Evolutionary conservation across 1,139 yeast genomes (phyloP), one percentile per base, ranked within the genome.

Genomic region (Pneumocystis jirovecii): DNA sequence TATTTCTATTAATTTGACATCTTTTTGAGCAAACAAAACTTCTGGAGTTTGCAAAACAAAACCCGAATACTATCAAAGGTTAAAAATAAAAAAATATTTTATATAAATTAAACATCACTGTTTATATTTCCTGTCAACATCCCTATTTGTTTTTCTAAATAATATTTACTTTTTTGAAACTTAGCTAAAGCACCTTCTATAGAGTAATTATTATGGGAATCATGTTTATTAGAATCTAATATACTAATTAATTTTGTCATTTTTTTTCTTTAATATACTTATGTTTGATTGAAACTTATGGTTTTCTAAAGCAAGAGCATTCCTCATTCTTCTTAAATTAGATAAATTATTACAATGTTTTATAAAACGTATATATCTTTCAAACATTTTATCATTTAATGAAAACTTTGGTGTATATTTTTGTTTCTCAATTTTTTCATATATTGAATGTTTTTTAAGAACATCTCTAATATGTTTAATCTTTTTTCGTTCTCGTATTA

Each of bases 391-490:
- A 61, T 71, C 75, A 0, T 78, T 74, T 60, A 63, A 62, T 29
- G 68, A 68, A 34, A 60, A 66, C 45, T 64, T 67, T n/a, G 40
- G 60, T 25, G 65, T 67, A 35, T 65, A 50, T n/a, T 34, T 25
- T 3, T 50, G 57, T 50, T 25, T 50, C n/a, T 25, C 57, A 10
- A 50, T 50, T 50, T 50, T 50, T 21, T 66, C 65, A 2, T 64
- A 66, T 21, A 62, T 63, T 17, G 69, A 69, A 34, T 87, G 91
- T 68, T 83, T 81, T 68, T 85, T 86, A 62, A 91, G 77, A 0
- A 88, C 89, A 21, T 82, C 83, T 68, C 96, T 77, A 21, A 90
- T 79, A 69, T 84, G 83, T 69, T 85, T 83, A 0, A 90, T 96
- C 71, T 88, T 90, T 59, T 82, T 83, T 68, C 91, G 79, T 71